Evolutionary conservation across 2,329 filamentous ascomycete species (phyloP), one percentile per base, ranked within the genome.

Genomic region (Penicillium corylophilum): DNA sequence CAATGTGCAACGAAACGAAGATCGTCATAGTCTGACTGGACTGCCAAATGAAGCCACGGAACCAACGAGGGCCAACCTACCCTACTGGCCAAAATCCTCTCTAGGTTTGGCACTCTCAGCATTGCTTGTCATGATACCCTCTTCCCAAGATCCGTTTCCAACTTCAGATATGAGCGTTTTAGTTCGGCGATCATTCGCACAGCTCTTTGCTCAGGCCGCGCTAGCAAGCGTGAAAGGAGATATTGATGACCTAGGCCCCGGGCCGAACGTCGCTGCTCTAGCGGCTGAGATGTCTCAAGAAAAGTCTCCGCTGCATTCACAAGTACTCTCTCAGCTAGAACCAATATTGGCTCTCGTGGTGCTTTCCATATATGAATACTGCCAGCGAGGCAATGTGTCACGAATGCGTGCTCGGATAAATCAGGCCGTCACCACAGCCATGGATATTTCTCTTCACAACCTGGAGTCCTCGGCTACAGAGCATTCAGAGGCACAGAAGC

Each of bases 381-480:
- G 50, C 28, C 64, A 66, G 41, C 51, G 56, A 8, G 63, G 62
- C 1, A 65, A 61, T 39, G 31, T 56, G 4, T 51, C 55, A 1
- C 53, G 54, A 31, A 66, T 66, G 63, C 57, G 63, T 9, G 50
- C 49, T 36, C 59, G 62, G 7, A 51, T 58, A 6, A 61, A 64
- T 28, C 55, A 64, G 18, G 63, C 64, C n/a, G 20, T 64, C 2
- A 65, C 62, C 1, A 56, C 57, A 12, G 63, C 64, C 15, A 64
- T 66, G 59, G 63, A 66, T 45, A 43, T 61, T 6, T 59, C 56
- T 2, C 48, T 66, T 9, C 60, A 66, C 39, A 44, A 38, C 5
- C 50, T 62, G 28, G 52, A 44, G 3, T 28, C 43, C 4, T 46
- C 43, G 2, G 33, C 22, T 12, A 48, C 48, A 10, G 48, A 43